Base-by-base conservation (phyloP, 2,329 filamentous ascomycete species). In the Samsoniella hepiali region DNA sequence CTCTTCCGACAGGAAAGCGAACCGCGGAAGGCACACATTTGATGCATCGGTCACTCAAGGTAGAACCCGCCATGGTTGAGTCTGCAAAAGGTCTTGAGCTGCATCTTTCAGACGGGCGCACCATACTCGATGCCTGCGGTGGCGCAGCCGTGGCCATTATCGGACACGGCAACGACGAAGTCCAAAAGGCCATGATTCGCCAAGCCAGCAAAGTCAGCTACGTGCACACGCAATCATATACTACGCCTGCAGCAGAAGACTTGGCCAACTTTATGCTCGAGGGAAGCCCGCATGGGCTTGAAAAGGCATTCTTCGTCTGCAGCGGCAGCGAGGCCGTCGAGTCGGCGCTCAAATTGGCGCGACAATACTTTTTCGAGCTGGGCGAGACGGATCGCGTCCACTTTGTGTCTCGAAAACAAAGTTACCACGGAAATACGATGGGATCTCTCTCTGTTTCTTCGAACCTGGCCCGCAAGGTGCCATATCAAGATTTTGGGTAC, bases 131-230 rank as follows among this genome's bases (percentile, higher is more conserved):
- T 53, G 75, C 74, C 10, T 74, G 71, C 47, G 69, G 73, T 45
- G 76, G 76, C 3, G 73, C 76, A 1, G 74, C 75, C 8, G 88
- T 91, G 6, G 80, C 85, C 10, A 87, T 85, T 71, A 72, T 91
- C 9, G 88, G 88, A 17, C 85, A 89, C 69, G 82, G 81, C 38
- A 80, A 87, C 63, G 68, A 79, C 62, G 77, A 84, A 62, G 82
- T 91, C 29, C 78, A 77, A 34, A 73, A 80, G 22, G 86, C 86
- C 1, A 79, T 90, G 36, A 74, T 77, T 27, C 70, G 78, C 22
- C 86, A 89, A 67, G 76, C 87, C 70, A 75, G 78, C 61, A 74
- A 64, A n/a, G 66, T 71, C n/a, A 63, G 65, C 57, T 73, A 72
- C 50, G 68, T 69, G 8, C 71, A 73, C 65, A 72, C 70, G 3